These are phyloP conservation scores for Debaryomyces singareniensis DNA, from an alignment of 1,139 yeast genomes.

Conservation along the genomic window DNA sequence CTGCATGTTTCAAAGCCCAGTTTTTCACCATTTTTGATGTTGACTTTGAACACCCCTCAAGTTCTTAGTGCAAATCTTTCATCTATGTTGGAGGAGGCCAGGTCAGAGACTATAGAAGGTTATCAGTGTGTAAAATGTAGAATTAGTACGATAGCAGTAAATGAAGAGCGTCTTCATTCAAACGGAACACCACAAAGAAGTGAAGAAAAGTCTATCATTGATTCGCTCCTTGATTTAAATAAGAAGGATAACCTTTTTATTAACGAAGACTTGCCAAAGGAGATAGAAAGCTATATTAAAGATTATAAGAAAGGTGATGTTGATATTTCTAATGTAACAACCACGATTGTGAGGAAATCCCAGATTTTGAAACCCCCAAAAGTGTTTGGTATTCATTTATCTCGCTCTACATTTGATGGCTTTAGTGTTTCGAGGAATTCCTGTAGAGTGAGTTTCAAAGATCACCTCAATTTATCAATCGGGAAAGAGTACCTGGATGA, in stretches of 20 bases:
- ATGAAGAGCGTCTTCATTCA: conserved; percentile 16
- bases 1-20: conserved; percentile 54
- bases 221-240: conserved; percentile 23
- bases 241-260: conserved; percentile 36
- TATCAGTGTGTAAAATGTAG: conserved; percentile 76
- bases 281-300: conserved; percentile 40
- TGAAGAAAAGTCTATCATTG: conserved; percentile 13
- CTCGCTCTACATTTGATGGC: conserved; percentile 76
- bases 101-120: conserved; percentile 68
- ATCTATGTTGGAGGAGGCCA: conserved; percentile 50
- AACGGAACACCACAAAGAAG: conserved; percentile 7
- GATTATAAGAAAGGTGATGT: conserved; percentile 38
- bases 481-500: conserved; percentile 39
- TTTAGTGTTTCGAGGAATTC: conserved; percentile 67
- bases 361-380: conserved; percentile 62
- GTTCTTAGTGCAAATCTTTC: conserved; percentile 40
- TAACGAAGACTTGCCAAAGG: conserved; percentile 52
- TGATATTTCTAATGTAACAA: conserved; percentile 41
- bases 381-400: conserved; percentile 68
- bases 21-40: conserved; percentile 59
- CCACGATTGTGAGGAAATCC: conserved; percentile 63
- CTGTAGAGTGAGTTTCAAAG: conserved; percentile 65
- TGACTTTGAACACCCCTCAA: conserved; percentile 74
- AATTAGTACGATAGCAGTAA: conserved; percentile 39
- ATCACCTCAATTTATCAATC: conserved; percentile 45